Evolutionary conservation across 129 eudicot genomes (phyloP).

Genomic region (Flaveria robusta): DNA sequence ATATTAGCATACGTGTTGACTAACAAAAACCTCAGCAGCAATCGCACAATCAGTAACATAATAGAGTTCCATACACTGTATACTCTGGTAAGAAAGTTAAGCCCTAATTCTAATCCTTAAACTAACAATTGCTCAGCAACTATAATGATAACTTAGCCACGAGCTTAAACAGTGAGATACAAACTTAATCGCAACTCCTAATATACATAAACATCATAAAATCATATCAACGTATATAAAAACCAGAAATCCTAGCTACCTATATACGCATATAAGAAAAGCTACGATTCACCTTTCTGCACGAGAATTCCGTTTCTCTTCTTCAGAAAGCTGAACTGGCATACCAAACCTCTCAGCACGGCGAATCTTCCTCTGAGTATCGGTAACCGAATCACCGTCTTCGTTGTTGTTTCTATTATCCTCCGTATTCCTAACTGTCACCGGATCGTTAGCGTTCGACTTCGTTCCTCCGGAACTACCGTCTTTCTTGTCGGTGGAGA

Average conservation of each 20-base stretch:
- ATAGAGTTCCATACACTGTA: too few relatives aligned
- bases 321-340: slow-evolving; percentile 79
- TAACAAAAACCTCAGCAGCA: not conserved
- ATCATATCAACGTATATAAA: too few relatives aligned
- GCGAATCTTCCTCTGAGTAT: slow-evolving; percentile 68
- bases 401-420: slow-evolving; percentile 14
- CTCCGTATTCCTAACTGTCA: slow-evolving; percentile 7
- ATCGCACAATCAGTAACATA: not conserved
- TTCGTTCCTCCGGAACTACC: slow-evolving; percentile 37
- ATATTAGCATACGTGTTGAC: not conserved
- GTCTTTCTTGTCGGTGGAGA: slow-evolving; percentile 32
- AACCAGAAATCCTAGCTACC: slow-evolving; percentile 24
- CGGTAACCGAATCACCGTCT: slow-evolving; percentile 41
- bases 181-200: too few relatives aligned
- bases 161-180: not conserved
- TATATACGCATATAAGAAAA: not conserved
- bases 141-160: not conserved
- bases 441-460: slow-evolving; percentile 30
- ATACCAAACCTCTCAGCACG: slow-evolving; percentile 94
- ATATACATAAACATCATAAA: too few relatives aligned
- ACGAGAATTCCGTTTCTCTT: slow-evolving; percentile 84
- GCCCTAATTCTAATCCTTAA: slow-evolving; percentile 9
- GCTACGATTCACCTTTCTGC: slow-evolving; percentile 66
- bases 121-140: not conserved
- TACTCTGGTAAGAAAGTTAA: not conserved